Evolutionary conservation across 768 basidiomycete species (phyloP), one percentile per base, ranked within the genome.

Genomic region (Trametes cubensis): DNA sequence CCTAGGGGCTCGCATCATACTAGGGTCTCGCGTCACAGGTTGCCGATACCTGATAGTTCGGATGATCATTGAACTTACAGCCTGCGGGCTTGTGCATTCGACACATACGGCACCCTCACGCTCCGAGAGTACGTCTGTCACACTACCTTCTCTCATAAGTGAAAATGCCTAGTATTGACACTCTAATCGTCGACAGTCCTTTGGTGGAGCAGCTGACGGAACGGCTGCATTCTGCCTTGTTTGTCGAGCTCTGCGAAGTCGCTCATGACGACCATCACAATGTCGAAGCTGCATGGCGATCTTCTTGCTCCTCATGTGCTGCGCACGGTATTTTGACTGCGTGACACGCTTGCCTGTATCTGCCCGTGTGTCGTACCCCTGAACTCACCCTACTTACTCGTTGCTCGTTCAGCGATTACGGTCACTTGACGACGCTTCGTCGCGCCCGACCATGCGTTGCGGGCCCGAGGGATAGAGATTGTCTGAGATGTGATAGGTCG

Each of bases 401-500:
- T 30, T 21, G 28, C 21, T 21, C 45, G 58, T 26, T 40, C 30
- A 6, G 26, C 28, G 41, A 23, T 34, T 15, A 41, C 26, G 17
- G 40, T 59, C 58, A 59, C 58, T 59, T 59, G 58, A 59, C 49
- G 58, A 59, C 58, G 41, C 49, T 59, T 59, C 58, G 44, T 26
- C 58, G 49, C 11, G 40, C 41, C 25, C 50, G 58, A 30, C 41
- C 41, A 59, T 41, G 58, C 42, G 49, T 42, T 15, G 49, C 58
- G 58, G 58, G 41, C 23, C 58, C 58, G 58, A 23, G 41, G 51
- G 58, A 41, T 11, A 34, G 10, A 34, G 34, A 28, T 23, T 21
- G 41, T 28, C 49, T 41, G 49, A 26, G 58, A 59, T 51, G 41
- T 26, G 26, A 34, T 21, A 20, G 30, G 26, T 14, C 28, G 28